Conservation (phyloP, 345 rosid genomes). For the Salix suchowensis region DNA sequence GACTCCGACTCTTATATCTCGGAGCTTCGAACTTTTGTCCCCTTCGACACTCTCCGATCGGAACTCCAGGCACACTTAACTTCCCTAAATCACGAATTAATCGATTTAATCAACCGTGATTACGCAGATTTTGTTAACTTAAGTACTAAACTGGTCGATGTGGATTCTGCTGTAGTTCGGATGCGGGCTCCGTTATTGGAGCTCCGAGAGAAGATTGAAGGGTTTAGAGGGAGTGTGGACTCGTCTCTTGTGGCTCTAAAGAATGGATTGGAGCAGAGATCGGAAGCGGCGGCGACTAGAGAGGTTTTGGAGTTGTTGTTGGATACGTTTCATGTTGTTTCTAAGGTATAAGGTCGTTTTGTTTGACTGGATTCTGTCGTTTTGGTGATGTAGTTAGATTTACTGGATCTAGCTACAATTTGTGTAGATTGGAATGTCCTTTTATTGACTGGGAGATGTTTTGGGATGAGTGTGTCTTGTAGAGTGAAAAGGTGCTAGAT, state of each 20-base stretch:
- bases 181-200: slow-evolving; percentile 95
- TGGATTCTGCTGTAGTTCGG: slow-evolving; percentile 85
- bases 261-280: slow-evolving; percentile 81
- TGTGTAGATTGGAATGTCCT: background rate
- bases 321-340: slow-evolving; percentile 92
- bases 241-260: slow-evolving; percentile 61
- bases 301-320: slow-evolving; percentile 80
- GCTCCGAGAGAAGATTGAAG: slow-evolving; percentile 82
- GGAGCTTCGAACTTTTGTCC: slow-evolving; percentile 95
- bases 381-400: background rate
- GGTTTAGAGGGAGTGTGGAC: slow-evolving; percentile 66
- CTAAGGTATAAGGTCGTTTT: slow-evolving; percentile 48
- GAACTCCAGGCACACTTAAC: slow-evolving; percentile 83
- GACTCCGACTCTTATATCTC: slow-evolving; percentile 87
- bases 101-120: slow-evolving; percentile 97
- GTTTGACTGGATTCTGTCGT: background rate
- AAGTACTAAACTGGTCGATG: slow-evolving; percentile 93
- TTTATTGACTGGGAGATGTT: background rate
- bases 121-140: slow-evolving; percentile 92
- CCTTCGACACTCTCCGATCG: slow-evolving; percentile 87
- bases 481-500: background rate
- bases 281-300: slow-evolving; percentile 88
- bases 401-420: background rate
- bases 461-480: background rate
- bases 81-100: slow-evolving; percentile 88